Conservation (phyloP, 306 rosid species). For the Quercus berberidifolia region DNA sequence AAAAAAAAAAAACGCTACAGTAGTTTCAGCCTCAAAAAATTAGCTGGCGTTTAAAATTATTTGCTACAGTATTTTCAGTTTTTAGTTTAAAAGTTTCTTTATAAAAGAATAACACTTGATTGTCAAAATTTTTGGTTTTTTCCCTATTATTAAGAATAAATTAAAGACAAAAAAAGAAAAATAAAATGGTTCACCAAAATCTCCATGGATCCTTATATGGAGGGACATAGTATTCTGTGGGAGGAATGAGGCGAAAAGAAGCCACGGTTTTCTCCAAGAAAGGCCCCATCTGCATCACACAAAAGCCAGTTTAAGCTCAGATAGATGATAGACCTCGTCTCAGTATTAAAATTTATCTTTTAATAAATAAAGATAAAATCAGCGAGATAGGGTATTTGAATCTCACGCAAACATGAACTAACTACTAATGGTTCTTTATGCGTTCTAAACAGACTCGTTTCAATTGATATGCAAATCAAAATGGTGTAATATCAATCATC, state of each 20-base stretch:
- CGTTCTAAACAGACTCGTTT: not conserved
- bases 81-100: not conserved
- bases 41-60: too few relatives aligned
- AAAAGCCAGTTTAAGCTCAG: not conserved
- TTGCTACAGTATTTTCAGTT: too few relatives aligned
- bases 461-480: too few relatives aligned
- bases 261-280: slow-evolving; percentile 57
- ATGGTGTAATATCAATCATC: not conserved
- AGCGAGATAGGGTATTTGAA: not conserved
- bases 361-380: not conserved
- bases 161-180: slow-evolving; percentile 20
- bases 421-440: not conserved
- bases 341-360: not conserved
- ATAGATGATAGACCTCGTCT: not conserved
- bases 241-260: slow-evolving; percentile 80
- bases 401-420: not conserved
- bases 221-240: slow-evolving; percentile 85
- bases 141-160: too few relatives aligned
- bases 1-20: too few relatives aligned
- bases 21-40: too few relatives aligned
- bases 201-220: slow-evolving; percentile 98
- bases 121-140: too few relatives aligned
- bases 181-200: slow-evolving; percentile 69
- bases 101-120: not conserved
- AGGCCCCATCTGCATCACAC: slow-evolving; percentile 82